Evolutionary conservation across 805 yeast species (phyloP).

Genomic region (Candida koratica): DNA sequence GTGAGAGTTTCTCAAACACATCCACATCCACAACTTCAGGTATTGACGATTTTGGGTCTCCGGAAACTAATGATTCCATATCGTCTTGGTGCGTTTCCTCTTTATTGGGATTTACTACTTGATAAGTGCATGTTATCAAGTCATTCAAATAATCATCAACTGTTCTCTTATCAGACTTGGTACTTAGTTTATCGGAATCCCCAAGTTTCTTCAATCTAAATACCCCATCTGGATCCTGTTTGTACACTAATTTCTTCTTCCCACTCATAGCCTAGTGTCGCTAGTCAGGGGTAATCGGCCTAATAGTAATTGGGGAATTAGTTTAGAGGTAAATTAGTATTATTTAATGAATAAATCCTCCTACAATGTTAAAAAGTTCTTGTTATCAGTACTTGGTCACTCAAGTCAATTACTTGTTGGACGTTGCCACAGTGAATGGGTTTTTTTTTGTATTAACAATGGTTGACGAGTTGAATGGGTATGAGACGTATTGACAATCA

Average conservation of each 20-base stretch:
- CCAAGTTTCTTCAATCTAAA: conserved; percentile 31
- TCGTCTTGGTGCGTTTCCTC: not conserved
- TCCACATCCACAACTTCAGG: not conserved
- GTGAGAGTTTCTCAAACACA: not conserved
- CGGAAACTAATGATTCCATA: not conserved
- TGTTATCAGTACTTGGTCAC: no score
- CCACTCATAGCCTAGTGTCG: conserved; percentile 8
- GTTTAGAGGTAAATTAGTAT: no score
- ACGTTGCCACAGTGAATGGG: no score
- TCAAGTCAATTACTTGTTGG: no score
- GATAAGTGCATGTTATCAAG: conserved; percentile 29
- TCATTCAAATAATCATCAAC: conserved; percentile 29
- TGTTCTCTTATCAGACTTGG: conserved; percentile 18
- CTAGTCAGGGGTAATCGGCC: not conserved
- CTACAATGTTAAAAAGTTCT: no score
- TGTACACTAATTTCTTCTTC: conserved; percentile 31
- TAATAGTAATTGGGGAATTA: no score
- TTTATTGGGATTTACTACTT: conserved; percentile 17
- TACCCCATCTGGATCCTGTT: conserved; percentile 39
- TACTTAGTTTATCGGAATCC: conserved; percentile 13
- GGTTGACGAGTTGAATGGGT: conserved; percentile 1
- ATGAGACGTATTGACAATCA: conserved; percentile 6
- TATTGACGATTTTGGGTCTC: conserved; percentile 1
- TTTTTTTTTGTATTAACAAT: conserved; percentile 2
- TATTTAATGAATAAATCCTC: no score